Evolutionary conservation across 805 yeast species (phyloP).

Genomic region (Hanseniaspora lachancei): DNA sequence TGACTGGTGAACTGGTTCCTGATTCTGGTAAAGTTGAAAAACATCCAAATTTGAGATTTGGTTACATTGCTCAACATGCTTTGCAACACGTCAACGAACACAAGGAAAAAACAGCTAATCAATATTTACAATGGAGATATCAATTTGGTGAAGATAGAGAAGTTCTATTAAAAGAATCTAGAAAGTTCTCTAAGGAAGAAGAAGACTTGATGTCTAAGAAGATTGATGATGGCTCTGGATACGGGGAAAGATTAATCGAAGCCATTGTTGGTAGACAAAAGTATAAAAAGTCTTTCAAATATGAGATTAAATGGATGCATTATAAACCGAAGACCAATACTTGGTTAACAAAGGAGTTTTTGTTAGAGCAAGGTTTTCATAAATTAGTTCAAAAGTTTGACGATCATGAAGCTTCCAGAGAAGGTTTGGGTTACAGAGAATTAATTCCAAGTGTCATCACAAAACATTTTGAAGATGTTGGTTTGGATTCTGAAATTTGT

Average conservation of each 20-base stretch:
- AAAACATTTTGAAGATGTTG: slow-evolving; percentile 94
- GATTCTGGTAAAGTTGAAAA: slow-evolving; percentile 83
- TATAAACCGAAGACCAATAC: slow-evolving; percentile 90
- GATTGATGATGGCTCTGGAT: slow-evolving; percentile 71
- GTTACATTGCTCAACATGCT: slow-evolving; percentile 97
- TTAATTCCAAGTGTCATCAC: slow-evolving; percentile 82
- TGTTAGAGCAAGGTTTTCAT: slow-evolving; percentile 72
- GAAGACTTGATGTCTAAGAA: slow-evolving; percentile 70
- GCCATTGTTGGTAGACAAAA: slow-evolving; percentile 96
- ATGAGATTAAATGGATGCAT: slow-evolving; percentile 85
- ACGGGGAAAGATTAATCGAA: slow-evolving; percentile 78
- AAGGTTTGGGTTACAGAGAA: slow-evolving; percentile 97
- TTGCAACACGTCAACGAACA: slow-evolving; percentile 94
- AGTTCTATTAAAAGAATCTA: slow-evolving; percentile 80
- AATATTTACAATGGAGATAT: slow-evolving; percentile 96
- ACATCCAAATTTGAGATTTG: slow-evolving; percentile 95
- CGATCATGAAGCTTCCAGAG: slow-evolving; percentile 98
- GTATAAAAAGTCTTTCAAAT: slow-evolving; percentile 90
- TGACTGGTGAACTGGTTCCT: slow-evolving; percentile 87
- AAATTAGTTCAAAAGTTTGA: slow-evolving; percentile 92
- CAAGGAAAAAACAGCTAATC: slow-evolving; percentile 95
- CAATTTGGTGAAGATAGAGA: slow-evolving; percentile 97
- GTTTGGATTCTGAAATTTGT: slow-evolving; percentile 94
- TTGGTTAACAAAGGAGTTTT: slow-evolving; percentile 76
- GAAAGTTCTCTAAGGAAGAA: slow-evolving; percentile 67